Evolutionary conservation across 441 rosid genomes (phyloP).

Genomic region (Codiaeum variegatum): DNA sequence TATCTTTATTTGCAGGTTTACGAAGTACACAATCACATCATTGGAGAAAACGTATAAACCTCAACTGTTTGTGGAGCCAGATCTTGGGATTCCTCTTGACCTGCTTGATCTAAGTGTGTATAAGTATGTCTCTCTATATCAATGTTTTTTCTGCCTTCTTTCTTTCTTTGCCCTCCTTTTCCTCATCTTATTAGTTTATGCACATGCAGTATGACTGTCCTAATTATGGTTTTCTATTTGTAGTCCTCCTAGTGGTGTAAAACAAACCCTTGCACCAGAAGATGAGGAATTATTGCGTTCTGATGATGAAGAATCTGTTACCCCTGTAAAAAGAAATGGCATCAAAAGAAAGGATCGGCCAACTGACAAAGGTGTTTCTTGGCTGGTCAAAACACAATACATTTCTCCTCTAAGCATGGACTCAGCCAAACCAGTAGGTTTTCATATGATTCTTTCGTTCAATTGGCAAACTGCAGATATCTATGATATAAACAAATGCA

Average conservation of each 20-base stretch:
- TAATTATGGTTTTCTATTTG: slow-evolving; percentile 22
- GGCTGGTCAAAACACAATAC: slow-evolving; percentile 97
- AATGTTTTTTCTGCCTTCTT: not conserved
- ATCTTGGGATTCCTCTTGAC: slow-evolving; percentile 97
- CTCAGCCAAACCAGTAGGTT: slow-evolving; percentile 69
- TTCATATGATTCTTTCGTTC: slow-evolving; percentile 6
- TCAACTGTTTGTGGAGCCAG: slow-evolving; percentile 84
- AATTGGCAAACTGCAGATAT: slow-evolving; percentile 12
- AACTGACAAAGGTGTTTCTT: slow-evolving; percentile 90
- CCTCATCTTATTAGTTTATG: not conserved
- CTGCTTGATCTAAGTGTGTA: slow-evolving; percentile 93
- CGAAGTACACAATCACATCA: slow-evolving; percentile 81
- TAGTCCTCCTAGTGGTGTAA: slow-evolving; percentile 62
- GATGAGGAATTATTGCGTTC: slow-evolving; percentile 88
- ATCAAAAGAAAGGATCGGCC: slow-evolving; percentile 90
- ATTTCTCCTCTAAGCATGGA: slow-evolving; percentile 88
- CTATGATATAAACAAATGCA: slow-evolving; percentile 14
- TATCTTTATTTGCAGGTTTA: slow-evolving; percentile 46
- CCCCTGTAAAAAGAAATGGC: slow-evolving; percentile 86
- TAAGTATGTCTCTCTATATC: slow-evolving; percentile 49
- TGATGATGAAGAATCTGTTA: slow-evolving; percentile 77
- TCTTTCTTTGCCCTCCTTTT: slow-evolving; percentile 3
- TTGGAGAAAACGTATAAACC: slow-evolving; percentile 91
- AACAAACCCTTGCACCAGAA: slow-evolving; percentile 73
- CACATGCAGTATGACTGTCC: not conserved